Conservation (phyloP, 164 flowering plant species). For the Nymphaea thermarum region DNA sequence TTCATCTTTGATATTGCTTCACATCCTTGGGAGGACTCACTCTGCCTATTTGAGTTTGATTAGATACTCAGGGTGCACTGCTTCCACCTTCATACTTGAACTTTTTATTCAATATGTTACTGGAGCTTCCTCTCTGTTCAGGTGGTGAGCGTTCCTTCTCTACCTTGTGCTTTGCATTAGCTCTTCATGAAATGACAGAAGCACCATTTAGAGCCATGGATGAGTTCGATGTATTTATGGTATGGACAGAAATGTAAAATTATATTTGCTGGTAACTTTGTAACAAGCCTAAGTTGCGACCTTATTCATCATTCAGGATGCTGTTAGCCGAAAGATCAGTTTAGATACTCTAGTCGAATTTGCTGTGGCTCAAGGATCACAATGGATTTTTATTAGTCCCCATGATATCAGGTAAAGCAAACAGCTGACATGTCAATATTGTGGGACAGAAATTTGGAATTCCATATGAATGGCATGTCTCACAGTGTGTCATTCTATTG, state of each 20-base stretch:
- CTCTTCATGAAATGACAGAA: constrained; percentile 91
- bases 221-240: constrained; percentile 99
- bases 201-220: constrained; percentile 98
- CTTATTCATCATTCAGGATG: constrained; percentile 50
- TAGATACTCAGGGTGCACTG: not conserved
- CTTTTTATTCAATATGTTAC: too few species aligned
- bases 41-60: not conserved
- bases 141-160: constrained; percentile 98
- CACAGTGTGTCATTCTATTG: not conserved
- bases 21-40: not conserved
- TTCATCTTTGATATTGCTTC: not conserved
- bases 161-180: constrained; percentile 85
- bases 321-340: constrained; percentile 92
- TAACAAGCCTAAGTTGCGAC: not conserved
- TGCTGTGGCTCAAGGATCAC: constrained; percentile 74
- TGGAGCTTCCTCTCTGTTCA: constrained; percentile 5
- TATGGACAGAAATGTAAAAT: constrained; percentile 11
- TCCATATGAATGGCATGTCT: not conserved
- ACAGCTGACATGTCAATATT: not conserved
- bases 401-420: constrained; percentile 79
- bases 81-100: not conserved
- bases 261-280: not conserved
- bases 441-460: not conserved
- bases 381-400: constrained; percentile 97
- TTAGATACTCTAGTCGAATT: constrained; percentile 83